Evolutionary conservation across 2,329 filamentous ascomycete species (phyloP).

Genomic region (Sporothrix variecibatus): DNA sequence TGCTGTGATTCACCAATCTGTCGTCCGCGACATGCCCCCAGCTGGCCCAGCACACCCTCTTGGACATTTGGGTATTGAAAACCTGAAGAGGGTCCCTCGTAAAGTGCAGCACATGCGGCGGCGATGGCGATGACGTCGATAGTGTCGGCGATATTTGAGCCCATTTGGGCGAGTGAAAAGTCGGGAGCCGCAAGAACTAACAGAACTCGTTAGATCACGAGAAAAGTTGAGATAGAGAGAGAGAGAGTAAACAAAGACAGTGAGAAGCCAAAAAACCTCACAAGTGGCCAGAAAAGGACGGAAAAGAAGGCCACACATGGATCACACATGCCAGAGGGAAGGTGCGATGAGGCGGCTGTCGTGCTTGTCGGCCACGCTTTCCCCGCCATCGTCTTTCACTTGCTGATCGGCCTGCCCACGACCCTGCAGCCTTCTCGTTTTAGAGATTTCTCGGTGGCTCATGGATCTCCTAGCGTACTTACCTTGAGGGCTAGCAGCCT

Average conservation of each 20-base stretch:
- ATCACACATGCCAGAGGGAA: slow-evolving; percentile 2
- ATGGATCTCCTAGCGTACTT: not conserved
- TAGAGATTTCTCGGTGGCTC: not conserved
- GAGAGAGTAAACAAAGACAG: not conserved
- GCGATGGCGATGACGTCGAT: not conserved
- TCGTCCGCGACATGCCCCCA: not conserved
- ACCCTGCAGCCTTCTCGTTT: not conserved
- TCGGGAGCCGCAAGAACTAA: not conserved
- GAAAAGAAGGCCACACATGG: not conserved
- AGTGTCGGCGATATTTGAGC: not conserved
- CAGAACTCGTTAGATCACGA: not conserved
- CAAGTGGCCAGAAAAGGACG: slow-evolving; percentile 3
- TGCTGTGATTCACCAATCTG: slow-evolving; percentile 7
- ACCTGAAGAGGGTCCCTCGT: not conserved
- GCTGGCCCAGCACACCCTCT: slow-evolving; percentile 13
- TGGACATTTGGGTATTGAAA: not conserved
- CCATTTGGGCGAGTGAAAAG: not conserved
- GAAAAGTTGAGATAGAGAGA: not conserved
- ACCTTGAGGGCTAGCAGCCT: not conserved
- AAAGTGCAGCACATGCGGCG: not conserved
- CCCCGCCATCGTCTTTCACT: slow-evolving; percentile 2
- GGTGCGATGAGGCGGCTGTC: not conserved
- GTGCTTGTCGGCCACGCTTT: not conserved
- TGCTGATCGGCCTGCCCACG: not conserved
- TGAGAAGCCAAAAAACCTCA: not conserved